A percentile compares a stretch with the other conserved stretches of the same genome.
These are phyloP conservation scores for Sugiyamaella valdiviana DNA, from an alignment of 805 yeast genomes.

Conservation along the genomic window DNA sequence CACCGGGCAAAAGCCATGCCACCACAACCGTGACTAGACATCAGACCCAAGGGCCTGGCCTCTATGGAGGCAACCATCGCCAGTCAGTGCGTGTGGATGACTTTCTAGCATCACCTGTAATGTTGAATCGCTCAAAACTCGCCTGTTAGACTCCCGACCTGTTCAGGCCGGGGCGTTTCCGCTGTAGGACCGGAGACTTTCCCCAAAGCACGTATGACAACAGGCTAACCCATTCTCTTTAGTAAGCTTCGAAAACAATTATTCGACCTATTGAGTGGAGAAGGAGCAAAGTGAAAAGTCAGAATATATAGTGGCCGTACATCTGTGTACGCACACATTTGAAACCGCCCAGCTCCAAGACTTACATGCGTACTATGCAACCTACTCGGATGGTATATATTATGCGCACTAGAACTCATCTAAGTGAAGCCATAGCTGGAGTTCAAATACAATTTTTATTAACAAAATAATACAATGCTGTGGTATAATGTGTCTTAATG, in stretches of 20 bases:
- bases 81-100: background rate
- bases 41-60: slow-evolving; percentile 10
- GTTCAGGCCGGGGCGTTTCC: slow-evolving; percentile 24
- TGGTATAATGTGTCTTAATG: background rate
- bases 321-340: background rate
- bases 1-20: background rate
- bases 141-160: slow-evolving; percentile 5
- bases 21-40: slow-evolving; percentile 8
- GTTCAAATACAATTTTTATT: too few species aligned
- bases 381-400: background rate
- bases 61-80: slow-evolving; percentile 10
- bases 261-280: slow-evolving; percentile 13
- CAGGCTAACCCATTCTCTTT: slow-evolving; percentile 9
- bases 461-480: background rate
- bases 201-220: slow-evolving; percentile 29
- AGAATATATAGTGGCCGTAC: background rate
- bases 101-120: slow-evolving; percentile 12
- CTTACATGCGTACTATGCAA: background rate
- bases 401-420: background rate
- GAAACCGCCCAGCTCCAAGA: background rate
- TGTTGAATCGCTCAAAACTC: background rate
- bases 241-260: slow-evolving; percentile 33
- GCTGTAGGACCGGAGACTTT: slow-evolving; percentile 34
- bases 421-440: background rate
- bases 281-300: background rate